These are phyloP conservation scores for Pythium rhizo-oryzae DNA, from an alignment of 352 stramenopile species.

Conservation along the genomic window DNA sequence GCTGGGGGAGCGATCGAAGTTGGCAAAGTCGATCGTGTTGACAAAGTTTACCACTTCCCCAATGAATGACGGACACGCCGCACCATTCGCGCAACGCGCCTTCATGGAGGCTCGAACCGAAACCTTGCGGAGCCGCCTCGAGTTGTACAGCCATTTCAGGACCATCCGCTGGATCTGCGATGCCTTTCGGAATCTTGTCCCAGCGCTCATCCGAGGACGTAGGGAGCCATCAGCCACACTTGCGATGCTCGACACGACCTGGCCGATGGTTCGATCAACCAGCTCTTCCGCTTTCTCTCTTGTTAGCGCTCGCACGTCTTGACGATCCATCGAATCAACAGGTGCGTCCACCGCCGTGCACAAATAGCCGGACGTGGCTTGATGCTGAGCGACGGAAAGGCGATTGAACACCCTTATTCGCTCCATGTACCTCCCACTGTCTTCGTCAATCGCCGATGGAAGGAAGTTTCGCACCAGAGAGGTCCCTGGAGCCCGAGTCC, in stretches of 20 bases:
- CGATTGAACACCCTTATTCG: constrained; percentile 10
- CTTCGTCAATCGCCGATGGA: not conserved
- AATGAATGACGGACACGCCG: constrained; percentile 23
- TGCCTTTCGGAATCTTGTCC: constrained; percentile 27
- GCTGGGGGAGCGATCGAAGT: not conserved
- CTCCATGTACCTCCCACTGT: not conserved
- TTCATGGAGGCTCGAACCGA: not conserved
- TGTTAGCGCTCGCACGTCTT: not conserved
- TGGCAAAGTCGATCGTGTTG: not conserved
- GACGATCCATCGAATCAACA: not conserved
- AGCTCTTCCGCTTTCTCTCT: not conserved
- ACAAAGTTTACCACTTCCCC: constrained; percentile 19
- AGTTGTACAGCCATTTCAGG: constrained; percentile 34
- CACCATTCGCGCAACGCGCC: constrained; percentile 3
- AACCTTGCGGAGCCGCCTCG: not conserved
- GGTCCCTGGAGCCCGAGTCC: not conserved
- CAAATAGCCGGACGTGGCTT: not conserved
- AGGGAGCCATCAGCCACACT: not conserved
- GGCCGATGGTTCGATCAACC: not conserved
- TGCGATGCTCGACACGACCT: not conserved
- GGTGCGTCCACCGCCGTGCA: too few relatives aligned
- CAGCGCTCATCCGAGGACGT: constrained; percentile 6
- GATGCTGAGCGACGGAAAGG: not conserved
- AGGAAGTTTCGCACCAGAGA: constrained; percentile 5
- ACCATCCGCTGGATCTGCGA: constrained; percentile 30